phyloP scores from a whole-genome alignment of 2,329 filamentous ascomycete genomes.

The Pseudocercospora cruenta region DNA sequence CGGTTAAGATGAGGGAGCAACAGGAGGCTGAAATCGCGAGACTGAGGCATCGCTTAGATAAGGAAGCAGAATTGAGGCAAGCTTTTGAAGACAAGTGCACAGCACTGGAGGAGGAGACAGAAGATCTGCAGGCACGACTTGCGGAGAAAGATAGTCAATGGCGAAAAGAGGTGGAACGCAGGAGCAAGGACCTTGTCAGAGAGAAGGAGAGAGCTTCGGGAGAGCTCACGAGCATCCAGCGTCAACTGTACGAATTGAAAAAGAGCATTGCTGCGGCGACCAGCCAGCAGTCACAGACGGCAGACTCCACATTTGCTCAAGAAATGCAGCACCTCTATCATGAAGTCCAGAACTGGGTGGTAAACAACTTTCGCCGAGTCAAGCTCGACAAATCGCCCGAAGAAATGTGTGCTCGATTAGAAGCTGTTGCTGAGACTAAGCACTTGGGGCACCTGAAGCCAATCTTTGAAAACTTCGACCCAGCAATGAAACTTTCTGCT shows the following conservation, averaged over 20 bases:
- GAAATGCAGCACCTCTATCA: slow-evolving; percentile 64
- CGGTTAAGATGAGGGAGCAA: slow-evolving; percentile 16
- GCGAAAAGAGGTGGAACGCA: slow-evolving; percentile 20
- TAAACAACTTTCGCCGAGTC: slow-evolving; percentile 67
- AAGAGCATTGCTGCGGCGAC: slow-evolving; percentile 72
- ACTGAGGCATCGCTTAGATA: slow-evolving; percentile 27
- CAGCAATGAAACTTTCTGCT: slow-evolving; percentile 62
- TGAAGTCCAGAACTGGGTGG: slow-evolving; percentile 74
- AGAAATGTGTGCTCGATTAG: slow-evolving; percentile 30
- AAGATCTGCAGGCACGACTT: slow-evolving; percentile 17
- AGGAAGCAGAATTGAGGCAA: slow-evolving; percentile 29
- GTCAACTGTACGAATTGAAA: slow-evolving; percentile 69
- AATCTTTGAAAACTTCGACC: slow-evolving; percentile 58
- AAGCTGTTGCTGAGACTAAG: slow-evolving; percentile 26
- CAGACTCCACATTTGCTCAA: slow-evolving; percentile 69
- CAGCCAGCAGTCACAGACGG: slow-evolving; percentile 61
- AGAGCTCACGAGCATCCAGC: slow-evolving; percentile 38
- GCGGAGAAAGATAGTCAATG: slow-evolving; percentile 22
- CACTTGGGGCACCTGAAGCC: slow-evolving; percentile 30
- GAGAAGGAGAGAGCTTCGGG: slow-evolving; percentile 23
- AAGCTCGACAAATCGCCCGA: slow-evolving; percentile 49
- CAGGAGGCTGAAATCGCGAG: slow-evolving; percentile 28
- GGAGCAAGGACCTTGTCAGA: slow-evolving; percentile 3
- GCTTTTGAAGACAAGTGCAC: slow-evolving; percentile 29
- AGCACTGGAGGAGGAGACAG: slow-evolving; percentile 24